Percentiles rank a stretch among this genome's conserved stretches.
These are phyloP conservation scores for Prunus mongolica DNA, from an alignment of 306 rosid species.

Conservation along the genomic window DNA sequence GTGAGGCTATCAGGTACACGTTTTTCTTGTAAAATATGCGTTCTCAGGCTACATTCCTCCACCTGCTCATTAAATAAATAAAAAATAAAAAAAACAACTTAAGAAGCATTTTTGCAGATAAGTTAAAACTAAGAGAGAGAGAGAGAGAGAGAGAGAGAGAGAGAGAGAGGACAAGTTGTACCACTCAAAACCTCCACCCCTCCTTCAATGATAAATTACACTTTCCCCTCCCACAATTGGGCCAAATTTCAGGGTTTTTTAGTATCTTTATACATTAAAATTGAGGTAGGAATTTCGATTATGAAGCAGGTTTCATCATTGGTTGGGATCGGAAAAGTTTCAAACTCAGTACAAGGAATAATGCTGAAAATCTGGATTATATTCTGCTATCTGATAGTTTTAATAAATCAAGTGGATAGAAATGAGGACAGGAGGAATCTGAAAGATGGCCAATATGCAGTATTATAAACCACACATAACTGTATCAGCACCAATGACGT, in stretches of 20 bases:
- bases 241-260: background rate
- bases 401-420: background rate
- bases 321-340: background rate
- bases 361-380: background rate
- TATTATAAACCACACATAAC: background rate
- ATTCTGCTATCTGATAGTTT: background rate
- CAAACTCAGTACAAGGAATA: background rate
- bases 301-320: background rate
- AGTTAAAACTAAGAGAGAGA: background rate
- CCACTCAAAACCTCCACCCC: background rate
- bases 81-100: too few species aligned
- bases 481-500: background rate
- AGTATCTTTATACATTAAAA: background rate
- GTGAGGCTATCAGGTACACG: conserved; percentile 38
- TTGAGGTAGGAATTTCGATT: background rate
- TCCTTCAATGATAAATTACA: background rate
- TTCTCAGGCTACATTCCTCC: conserved; percentile 69
- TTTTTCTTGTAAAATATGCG: conserved; percentile 63
- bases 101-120: background rate
- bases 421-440: conserved; percentile 15
- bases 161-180: background rate
- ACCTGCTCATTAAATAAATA: conserved; percentile 45
- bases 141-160: background rate
- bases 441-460: background rate
- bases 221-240: background rate